phyloP scores from a whole-genome alignment of 2,329 filamentous ascomycete species.

The Ilyonectria robusta region DNA sequence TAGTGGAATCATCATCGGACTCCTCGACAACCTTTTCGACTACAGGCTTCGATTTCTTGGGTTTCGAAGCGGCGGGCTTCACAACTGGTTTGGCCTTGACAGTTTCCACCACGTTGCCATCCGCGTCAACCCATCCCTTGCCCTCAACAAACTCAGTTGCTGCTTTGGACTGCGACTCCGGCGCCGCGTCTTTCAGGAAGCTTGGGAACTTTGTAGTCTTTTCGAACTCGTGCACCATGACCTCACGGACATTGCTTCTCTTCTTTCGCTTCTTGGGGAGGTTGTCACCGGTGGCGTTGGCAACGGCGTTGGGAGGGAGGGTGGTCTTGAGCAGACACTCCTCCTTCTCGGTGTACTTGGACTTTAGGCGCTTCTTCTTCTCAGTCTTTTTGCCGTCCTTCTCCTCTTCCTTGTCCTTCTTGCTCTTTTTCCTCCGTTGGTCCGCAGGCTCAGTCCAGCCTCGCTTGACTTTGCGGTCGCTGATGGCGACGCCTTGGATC shows the following conservation, averaged over 20 bases:
- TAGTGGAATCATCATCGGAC: constrained; percentile 47
- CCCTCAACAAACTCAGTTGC: constrained; percentile 81
- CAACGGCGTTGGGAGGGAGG: constrained; percentile 67
- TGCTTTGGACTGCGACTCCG: constrained; percentile 53
- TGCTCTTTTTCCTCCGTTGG: constrained; percentile 63
- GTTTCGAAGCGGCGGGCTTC: constrained; percentile 43
- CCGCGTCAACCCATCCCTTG: constrained; percentile 88
- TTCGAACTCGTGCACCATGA: constrained; percentile 89
- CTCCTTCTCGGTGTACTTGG: constrained; percentile 84
- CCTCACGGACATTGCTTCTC: constrained; percentile 64
- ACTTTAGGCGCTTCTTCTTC: constrained; percentile 73
- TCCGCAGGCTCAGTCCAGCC: constrained; percentile 85
- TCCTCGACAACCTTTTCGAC: constrained; percentile 25
- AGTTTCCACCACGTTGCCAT: constrained; percentile 81
- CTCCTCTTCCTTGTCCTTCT: constrained; percentile 60
- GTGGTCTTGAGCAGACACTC: constrained; percentile 90
- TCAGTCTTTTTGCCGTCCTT: constrained; percentile 67
- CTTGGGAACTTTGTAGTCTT: constrained; percentile 86
- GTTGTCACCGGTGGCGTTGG: constrained; percentile 59
- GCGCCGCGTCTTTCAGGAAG: constrained; percentile 75
- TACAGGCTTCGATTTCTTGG: constrained; percentile 36
- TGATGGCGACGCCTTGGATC: constrained; percentile 77
- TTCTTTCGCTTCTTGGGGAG: constrained; percentile 72
- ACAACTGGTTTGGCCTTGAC: constrained; percentile 56
- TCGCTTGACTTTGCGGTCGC: constrained; percentile 85